Evolutionary conservation across 1,284 basidiomycete genomes (phyloP).

Genomic region (Jaminaea rosea): DNA sequence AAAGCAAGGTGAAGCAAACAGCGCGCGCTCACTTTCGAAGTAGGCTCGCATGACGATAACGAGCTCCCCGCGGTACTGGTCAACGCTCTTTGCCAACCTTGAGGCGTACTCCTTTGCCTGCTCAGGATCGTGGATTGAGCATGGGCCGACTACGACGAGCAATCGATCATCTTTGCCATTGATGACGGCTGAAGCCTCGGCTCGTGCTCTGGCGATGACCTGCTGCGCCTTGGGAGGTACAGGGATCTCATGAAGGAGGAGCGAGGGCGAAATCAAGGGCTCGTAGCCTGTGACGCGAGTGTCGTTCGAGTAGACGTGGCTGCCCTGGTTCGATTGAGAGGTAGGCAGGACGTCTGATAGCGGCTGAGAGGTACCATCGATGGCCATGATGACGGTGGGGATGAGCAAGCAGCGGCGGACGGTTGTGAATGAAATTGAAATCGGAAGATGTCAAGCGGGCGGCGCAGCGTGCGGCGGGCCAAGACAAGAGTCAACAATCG

Average conservation of each 20-base stretch:
- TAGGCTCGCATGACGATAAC: conserved; percentile 92
- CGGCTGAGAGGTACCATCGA: background rate
- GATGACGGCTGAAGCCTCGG: conserved; percentile 29
- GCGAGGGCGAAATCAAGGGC: conserved; percentile 39
- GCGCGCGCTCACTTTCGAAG: conserved; percentile 53
- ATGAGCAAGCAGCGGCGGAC: no score
- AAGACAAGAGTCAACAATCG: no score
- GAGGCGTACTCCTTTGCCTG: conserved; percentile 74
- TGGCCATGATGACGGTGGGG: conserved; percentile 1
- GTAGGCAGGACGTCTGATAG: no score
- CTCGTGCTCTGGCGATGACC: conserved; percentile 37
- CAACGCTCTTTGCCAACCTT: conserved; percentile 16
- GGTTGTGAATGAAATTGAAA: no score
- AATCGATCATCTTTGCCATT: conserved; percentile 43
- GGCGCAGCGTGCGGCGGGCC: no score
- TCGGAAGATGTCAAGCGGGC: no score
- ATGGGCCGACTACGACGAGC: conserved; percentile 61
- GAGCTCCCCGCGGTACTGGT: conserved; percentile 62
- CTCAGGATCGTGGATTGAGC: conserved; percentile 82
- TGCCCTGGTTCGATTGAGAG: no score
- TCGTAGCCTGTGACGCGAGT: conserved; percentile 43
- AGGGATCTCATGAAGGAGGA: conserved; percentile 43
- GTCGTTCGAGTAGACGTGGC: conserved; percentile 33
- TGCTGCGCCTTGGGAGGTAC: conserved; percentile 22
- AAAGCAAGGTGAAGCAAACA: background rate